Evolutionary conservation across 345 rosid species (phyloP), one percentile per base, ranked within the genome.

Genomic region (Linum tenue): DNA sequence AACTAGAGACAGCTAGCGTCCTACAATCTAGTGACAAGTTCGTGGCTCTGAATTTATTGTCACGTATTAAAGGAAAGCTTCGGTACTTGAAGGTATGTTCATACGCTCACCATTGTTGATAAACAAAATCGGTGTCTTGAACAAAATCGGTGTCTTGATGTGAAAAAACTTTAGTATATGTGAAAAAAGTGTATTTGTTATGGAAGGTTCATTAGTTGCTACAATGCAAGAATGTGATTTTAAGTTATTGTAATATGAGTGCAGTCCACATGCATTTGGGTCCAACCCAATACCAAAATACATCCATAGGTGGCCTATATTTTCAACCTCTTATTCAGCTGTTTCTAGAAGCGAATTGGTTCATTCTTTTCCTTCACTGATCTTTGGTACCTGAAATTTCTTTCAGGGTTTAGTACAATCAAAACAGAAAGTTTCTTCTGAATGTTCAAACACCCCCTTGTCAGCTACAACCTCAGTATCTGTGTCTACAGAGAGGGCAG

Each of bases 31-130:
- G 60, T 70, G 98, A 92, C 5, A 92, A 92, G 73, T 88, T 92
- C 74, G 72, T 84, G 67, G 81, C 98, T 44, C 74, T 81, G 79
- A 66, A 84, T 69, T 72, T 76, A 60, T 70, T 92, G 68, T 77
- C 83, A 64, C 80, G 75, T 44, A 77, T 82, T 66, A 90, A 82
- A 70, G 97, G 97, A 67, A 92, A 85, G 69, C 96, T 92, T 57
- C 92, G 97, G 62, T 92, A 90, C 76, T 77, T 92, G 76, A 84
- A 92, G 98, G 98, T 90, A 81, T 50, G 2, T 62, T 55, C 42
- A 56, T 38, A 62, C 11, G 3, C 8, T 57, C 62, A 22, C n/a
- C 60, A 16, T 40, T 16, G 55, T 59, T 38, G 48, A 55, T 53
- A 22, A 53, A 57, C 44, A 7, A 61, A 50, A 2, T 58, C 36